Evolutionary conservation across 140 eudicot species (phyloP).

Genomic region (Oenanthe javanica): DNA sequence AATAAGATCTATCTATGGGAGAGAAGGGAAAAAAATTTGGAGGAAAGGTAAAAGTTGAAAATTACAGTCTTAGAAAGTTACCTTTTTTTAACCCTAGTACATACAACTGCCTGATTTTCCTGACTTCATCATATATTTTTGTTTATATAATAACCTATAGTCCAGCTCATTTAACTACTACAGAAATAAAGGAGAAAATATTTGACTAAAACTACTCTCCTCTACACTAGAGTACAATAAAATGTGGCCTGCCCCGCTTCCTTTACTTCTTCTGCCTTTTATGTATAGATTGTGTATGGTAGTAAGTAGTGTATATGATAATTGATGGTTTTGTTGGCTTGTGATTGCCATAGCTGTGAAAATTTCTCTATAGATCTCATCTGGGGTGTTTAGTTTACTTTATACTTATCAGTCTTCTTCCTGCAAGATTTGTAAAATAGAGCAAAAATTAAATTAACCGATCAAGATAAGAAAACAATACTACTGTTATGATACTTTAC

Average conservation of each 20-base stretch:
- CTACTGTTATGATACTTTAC: neutral
- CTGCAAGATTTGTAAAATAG: constrained; percentile 20
- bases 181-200: constrained; percentile 1
- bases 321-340: constrained; percentile 4
- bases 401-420: constrained; percentile 30
- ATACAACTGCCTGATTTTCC: constrained; percentile 18
- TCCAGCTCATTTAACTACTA: constrained; percentile 17
- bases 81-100: constrained; percentile 18
- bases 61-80: constrained; percentile 17
- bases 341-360: constrained; percentile 13
- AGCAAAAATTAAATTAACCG: neutral
- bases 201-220: neutral
- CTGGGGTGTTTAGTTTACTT: constrained; percentile 26
- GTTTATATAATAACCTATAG: constrained; percentile 18
- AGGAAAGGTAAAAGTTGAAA: constrained; percentile 7
- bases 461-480: neutral
- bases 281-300: constrained; percentile 22
- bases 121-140: constrained; percentile 6
- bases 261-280: constrained; percentile 23
- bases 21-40: neutral
- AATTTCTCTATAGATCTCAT: constrained; percentile 28
- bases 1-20: constrained; percentile 10
- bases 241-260: constrained; percentile 18
- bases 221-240: constrained; percentile 26
- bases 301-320: constrained; percentile 24